Evolutionary conservation across 164 flowering plant species (phyloP), one percentile per base, ranked within the genome.

Genomic region (Berberis vulgaris): DNA sequence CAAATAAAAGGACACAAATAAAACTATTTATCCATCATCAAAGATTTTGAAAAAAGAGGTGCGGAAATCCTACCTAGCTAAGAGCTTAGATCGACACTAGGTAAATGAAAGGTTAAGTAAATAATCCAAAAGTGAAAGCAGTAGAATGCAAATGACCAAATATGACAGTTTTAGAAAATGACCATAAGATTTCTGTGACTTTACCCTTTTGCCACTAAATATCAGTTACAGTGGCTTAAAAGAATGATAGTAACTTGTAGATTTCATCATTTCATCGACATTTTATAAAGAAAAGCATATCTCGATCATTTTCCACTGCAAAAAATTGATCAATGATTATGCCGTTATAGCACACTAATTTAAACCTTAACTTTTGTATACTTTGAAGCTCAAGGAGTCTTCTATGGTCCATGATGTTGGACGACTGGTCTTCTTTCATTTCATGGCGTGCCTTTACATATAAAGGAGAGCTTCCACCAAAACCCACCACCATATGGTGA

Each of bases 381-480:
- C 45, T 44, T 40, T 43, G 5, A 10, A 7, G 65, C 3, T 40
- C 4, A 40, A 39, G 11, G 26, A 6, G 4, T 3, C 11, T 61
- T 49, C 40, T 47, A 61, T 61, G 43, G 64, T 62, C 64, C 64
- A 60, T 62, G 76, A 67, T 69, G 53, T 65, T 69, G 40, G 66
- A 47, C 56, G 75, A 68, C 68, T 59, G 66, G 76, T 73, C 72
- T 65, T 73, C 71, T 75, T 75, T 73, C 71, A 49, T 75, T 75
- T 73, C 71, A 49, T 71, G 65, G 82, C 82, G 72, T 84, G 83
- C 80, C 67, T 62, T 73, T 74, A 73, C 89, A 79, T 80, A 69
- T 80, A 80, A 84, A 82, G 79, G 54, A 70, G 84, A 79, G 80
- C 79, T 72, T 68, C 59, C 64, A 66, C 60, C 65, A 65, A 69